Evolutionary conservation across 2,329 filamentous ascomycete species (phyloP), one percentile per base, ranked within the genome.

Genomic region (Verticillium isaacii): DNA sequence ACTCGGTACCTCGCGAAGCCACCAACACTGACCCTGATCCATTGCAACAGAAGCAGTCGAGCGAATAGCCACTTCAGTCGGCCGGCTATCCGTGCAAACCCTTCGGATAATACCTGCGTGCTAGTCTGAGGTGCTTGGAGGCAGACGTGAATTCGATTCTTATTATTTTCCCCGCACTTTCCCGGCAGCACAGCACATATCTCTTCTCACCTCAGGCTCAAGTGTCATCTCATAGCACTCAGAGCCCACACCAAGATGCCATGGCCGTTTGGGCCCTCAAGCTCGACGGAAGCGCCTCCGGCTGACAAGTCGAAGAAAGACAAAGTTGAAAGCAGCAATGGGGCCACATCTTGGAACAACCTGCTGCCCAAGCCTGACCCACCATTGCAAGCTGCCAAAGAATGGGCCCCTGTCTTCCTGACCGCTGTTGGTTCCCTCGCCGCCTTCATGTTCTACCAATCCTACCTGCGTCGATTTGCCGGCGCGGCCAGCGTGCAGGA

Each of bases 391-490:
- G 59, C 81, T 85, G 65, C 83, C 84, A 7, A 75, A 78, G 66
- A 84, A 80, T 64, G 77, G 86, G 73, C 74, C 84, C 57, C 79
- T 80, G 61, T 66, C 34, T 65, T 65, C 19, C 54, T 66, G 29
- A 83, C 84, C 2, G 67, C 85, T 32, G 78, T 79, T 15, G 80
- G 84, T 2, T 82, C 85, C 1, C 73, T 89, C 36, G 75, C 78
- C 23, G 78, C 80, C 32, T 70, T 86, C 57, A 81, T 81, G 61
- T 70, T 93, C 56, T 93, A 93, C 76, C 86, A 84, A 68, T 89
- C 83, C 62, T 95, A 93, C 72, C 80, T 99, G 57, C 89, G 92
- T 39, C 90, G 95, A 59, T 92, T 98, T 62, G 93, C 93, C 4
- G 89, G 87, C 61, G 86, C 91, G 39, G 81, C 85, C 29, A 84